Percentiles rank a stretch among this genome's conserved stretches.
phyloP scores from a whole-genome alignment of 495 filamentous ascomycete genomes.

The Hypoxylon perforatum region DNA sequence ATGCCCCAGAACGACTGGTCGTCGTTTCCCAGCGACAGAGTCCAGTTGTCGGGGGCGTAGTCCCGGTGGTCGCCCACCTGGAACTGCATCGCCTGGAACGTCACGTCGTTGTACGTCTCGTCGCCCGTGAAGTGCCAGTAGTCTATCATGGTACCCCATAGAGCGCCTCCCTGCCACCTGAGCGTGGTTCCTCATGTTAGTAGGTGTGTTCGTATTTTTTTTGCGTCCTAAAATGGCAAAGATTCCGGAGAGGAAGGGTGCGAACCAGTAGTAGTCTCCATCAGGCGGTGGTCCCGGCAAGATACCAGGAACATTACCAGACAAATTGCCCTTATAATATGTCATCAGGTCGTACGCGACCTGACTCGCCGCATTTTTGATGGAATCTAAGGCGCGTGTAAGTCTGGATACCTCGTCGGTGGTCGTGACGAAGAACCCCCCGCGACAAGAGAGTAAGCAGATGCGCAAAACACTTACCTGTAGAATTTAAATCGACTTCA shows the following conservation, averaged over 20 bases:
- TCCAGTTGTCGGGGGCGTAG: conserved; percentile 78
- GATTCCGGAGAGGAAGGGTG: conserved; percentile 1
- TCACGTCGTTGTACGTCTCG: conserved; percentile 71
- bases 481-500: conserved; percentile 40
- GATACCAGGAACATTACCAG: conserved; percentile 72
- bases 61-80: conserved; percentile 74
- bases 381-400: conserved; percentile 55
- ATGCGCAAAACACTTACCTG: conserved; percentile 30
- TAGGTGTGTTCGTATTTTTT: conserved; percentile 45
- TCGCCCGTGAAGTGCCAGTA: conserved; percentile 85
- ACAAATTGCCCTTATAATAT: conserved; percentile 71
- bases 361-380: conserved; percentile 65
- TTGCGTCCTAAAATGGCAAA: conserved; percentile 3
- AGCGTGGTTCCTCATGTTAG: neutral
- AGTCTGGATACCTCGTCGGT: neutral
- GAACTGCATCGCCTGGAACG: conserved; percentile 70
- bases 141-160: conserved; percentile 79
- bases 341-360: conserved; percentile 72
- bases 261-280: conserved; percentile 63
- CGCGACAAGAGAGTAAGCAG: neutral
- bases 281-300: conserved; percentile 65
- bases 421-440: too few relatives aligned
- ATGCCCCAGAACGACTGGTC: conserved; percentile 85
- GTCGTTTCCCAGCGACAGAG: conserved; percentile 82
- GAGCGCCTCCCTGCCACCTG: conserved; percentile 76